Evolutionary conservation across 2,329 filamentous ascomycete species (phyloP).

Genomic region (Scedosporium apiospermum): DNA sequence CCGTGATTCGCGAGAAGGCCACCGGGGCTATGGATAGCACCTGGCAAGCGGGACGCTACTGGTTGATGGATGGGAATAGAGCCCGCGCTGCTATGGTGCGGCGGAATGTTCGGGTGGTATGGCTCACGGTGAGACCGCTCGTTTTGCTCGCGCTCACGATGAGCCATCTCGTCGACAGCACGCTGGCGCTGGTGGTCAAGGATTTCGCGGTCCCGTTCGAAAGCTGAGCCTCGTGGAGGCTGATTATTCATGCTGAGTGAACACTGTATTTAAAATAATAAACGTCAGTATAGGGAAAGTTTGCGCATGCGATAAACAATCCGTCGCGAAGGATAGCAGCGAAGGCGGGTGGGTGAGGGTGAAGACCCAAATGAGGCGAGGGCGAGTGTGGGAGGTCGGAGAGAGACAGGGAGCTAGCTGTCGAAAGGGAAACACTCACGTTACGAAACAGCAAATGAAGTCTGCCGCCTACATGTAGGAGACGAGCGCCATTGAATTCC

Average conservation of each 20-base stretch:
- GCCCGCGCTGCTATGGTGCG: constrained; percentile 79
- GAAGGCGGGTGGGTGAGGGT: not conserved
- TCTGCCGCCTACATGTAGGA: constrained; percentile 1
- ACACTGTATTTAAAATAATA: not conserved
- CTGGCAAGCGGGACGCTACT: constrained; percentile 70
- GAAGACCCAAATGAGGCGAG: not conserved
- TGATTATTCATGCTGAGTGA: constrained; percentile 36
- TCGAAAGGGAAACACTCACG: not conserved
- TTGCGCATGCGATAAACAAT: not conserved
- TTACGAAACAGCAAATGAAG: not conserved
- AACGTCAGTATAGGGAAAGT: not conserved
- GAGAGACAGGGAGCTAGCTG: not conserved
- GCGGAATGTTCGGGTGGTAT: constrained; percentile 57
- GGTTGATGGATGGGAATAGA: constrained; percentile 92
- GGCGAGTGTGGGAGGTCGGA: not conserved
- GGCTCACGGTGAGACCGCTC: constrained; percentile 56
- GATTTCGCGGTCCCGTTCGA: constrained; percentile 39
- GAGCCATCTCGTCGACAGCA: constrained; percentile 36
- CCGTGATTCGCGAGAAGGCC: constrained; percentile 72
- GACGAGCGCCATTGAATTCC: constrained; percentile 1
- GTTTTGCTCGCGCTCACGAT: constrained; percentile 34
- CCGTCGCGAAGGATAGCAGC: not conserved
- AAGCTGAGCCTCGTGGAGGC: constrained; percentile 31
- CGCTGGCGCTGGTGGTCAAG: constrained; percentile 35
- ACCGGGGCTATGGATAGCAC: constrained; percentile 84